Evolutionary conservation across 164 flowering plant species (phyloP).

Genomic region (Vitis rotundifolia): DNA sequence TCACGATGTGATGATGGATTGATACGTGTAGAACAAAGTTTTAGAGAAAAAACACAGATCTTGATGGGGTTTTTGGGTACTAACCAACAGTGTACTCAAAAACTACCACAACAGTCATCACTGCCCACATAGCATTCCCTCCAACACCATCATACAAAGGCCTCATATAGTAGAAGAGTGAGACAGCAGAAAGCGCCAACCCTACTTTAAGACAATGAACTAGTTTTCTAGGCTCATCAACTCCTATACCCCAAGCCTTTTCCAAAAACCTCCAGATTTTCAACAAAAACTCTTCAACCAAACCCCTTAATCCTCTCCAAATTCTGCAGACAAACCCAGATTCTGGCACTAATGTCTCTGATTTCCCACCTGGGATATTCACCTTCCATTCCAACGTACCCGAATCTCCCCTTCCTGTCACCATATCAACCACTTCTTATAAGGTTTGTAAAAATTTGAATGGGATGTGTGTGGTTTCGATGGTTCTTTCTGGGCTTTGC

Average conservation of each 20-base stretch:
- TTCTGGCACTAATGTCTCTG: slow-evolving; percentile 34
- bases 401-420: slow-evolving; percentile 14
- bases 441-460: too few species aligned
- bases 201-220: slow-evolving; percentile 74
- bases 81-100: slow-evolving; percentile 70
- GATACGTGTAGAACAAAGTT: too few species aligned
- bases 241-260: slow-evolving; percentile 58
- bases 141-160: slow-evolving; percentile 75
- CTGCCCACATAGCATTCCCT: slow-evolving; percentile 82
- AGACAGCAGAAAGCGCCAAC: slow-evolving; percentile 61
- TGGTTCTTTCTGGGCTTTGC: too few species aligned
- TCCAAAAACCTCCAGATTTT: slow-evolving; percentile 34
- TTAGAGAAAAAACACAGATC: too few species aligned
- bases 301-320: slow-evolving; percentile 25
- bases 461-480: too few species aligned
- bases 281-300: slow-evolving; percentile 22
- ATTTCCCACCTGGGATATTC: slow-evolving; percentile 37
- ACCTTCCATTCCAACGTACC: slow-evolving; percentile 56
- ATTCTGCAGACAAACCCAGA: slow-evolving; percentile 18
- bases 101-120: slow-evolving; percentile 84
- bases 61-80: slow-evolving; percentile 9
- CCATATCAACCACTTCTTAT: slow-evolving; percentile 13
- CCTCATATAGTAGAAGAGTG: slow-evolving; percentile 69
- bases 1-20: too few species aligned
- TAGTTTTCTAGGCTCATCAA: slow-evolving; percentile 48